Conservation (phyloP, 805 yeast genomes). For the Candida maesae region DNA sequence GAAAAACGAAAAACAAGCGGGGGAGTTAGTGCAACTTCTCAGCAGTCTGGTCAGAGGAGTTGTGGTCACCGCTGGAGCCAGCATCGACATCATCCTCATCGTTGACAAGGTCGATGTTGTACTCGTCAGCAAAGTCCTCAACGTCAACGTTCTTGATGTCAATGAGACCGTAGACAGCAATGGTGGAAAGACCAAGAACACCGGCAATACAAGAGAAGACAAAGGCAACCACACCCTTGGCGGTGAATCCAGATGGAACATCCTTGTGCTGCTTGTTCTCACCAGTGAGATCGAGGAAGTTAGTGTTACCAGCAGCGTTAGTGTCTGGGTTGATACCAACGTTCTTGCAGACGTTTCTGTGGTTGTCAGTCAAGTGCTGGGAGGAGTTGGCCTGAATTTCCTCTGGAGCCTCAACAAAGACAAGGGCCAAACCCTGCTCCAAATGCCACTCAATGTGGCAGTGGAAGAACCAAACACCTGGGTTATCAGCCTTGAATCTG, state of each 20-base stretch:
- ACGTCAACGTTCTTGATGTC: conserved; percentile 59
- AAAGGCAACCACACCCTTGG: conserved; percentile 91
- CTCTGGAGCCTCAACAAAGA: conserved; percentile 67
- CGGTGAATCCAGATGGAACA: conserved; percentile 89
- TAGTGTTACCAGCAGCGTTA: conserved; percentile 85
- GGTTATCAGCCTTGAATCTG: conserved; percentile 78
- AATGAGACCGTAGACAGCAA: conserved; percentile 80
- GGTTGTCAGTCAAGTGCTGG: conserved; percentile 61
- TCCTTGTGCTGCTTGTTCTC: conserved; percentile 62
- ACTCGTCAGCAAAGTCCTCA: conserved; percentile 26
- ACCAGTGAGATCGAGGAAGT: conserved; percentile 67
- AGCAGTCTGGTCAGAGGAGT: conserved; percentile 3
- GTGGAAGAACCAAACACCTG: conserved; percentile 94
- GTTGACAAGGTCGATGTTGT: conserved; percentile 17
- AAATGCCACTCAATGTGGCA: conserved; percentile 88
- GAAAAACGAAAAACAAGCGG: not conserved
- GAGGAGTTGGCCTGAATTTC: conserved; percentile 45
- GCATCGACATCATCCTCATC: conserved; percentile 7
- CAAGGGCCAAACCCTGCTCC: conserved; percentile 74
- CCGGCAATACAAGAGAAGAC: conserved; percentile 89
- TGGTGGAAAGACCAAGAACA: conserved; percentile 70
- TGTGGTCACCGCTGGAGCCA: conserved; percentile 3
- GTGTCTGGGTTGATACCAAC: conserved; percentile 55
- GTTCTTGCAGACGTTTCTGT: conserved; percentile 54
- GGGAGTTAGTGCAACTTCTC: not conserved